A percentile compares a stretch with the other conserved stretches of the same genome.
Evolutionary conservation across 2,329 filamentous ascomycete species (phyloP).

Genomic region (Botrytis medusae): DNA sequence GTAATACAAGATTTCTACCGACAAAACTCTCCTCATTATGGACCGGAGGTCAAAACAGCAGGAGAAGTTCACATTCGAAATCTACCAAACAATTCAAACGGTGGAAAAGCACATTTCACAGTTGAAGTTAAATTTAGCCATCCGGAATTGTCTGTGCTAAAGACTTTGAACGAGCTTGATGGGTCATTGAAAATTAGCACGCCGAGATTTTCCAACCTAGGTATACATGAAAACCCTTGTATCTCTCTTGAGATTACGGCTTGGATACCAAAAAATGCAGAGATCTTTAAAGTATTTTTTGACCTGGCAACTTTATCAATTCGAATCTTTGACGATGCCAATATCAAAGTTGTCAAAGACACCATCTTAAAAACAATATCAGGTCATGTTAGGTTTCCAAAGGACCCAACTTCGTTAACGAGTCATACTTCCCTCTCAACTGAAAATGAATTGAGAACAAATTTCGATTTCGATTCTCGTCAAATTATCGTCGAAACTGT

Average conservation of each 20-base stretch:
- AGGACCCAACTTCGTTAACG: not conserved
- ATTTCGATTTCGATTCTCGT: conserved; percentile 27
- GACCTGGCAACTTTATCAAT: conserved; percentile 31
- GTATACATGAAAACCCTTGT: conserved; percentile 27
- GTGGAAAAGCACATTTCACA: conserved; percentile 32
- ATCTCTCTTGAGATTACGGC: conserved; percentile 37
- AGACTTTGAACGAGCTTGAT: conserved; percentile 30
- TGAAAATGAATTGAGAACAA: not conserved
- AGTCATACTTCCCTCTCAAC: conserved; percentile 19
- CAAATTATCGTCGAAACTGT: conserved; percentile 33
- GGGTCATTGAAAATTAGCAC: conserved; percentile 33
- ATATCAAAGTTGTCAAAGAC: conserved; percentile 29
- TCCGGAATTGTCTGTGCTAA: conserved; percentile 26
- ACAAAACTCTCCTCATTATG: conserved; percentile 19
- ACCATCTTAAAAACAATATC: conserved; percentile 30
- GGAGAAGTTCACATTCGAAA: conserved; percentile 35
- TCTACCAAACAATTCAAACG: conserved; percentile 28
- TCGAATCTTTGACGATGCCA: conserved; percentile 31
- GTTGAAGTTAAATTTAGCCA: conserved; percentile 34
- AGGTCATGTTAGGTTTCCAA: conserved; percentile 34
- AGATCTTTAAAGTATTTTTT: conserved; percentile 31
- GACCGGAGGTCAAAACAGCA: conserved; percentile 25
- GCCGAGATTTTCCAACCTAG: conserved; percentile 29
- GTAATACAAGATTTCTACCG: conserved; percentile 32
- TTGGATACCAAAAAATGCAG: conserved; percentile 37